These are phyloP conservation scores for Alternaria tenuissima DNA, from an alignment of 2,329 filamentous ascomycete genomes.

Conservation along the genomic window DNA sequence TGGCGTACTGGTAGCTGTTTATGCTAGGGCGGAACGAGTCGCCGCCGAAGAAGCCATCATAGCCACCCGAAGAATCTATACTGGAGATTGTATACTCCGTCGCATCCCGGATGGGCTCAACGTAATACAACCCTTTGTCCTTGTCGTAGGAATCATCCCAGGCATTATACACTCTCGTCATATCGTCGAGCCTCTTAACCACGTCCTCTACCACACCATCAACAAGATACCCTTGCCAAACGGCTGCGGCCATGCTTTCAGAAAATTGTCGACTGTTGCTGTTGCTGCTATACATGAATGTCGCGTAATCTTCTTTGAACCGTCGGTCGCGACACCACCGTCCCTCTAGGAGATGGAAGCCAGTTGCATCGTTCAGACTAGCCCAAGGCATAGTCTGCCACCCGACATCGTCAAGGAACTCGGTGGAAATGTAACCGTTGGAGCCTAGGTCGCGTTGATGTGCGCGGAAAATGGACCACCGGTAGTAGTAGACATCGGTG, in stretches of 20 bases:
- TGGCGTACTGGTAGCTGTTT: constrained; percentile 57
- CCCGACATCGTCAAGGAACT: constrained; percentile 55
- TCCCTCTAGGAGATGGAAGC: constrained; percentile 56
- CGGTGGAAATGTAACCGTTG: constrained; percentile 56
- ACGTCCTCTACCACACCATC: constrained; percentile 51
- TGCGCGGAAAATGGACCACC: constrained; percentile 55
- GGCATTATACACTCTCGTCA: constrained; percentile 50
- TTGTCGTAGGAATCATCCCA: constrained; percentile 52
- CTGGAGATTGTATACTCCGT: constrained; percentile 58
- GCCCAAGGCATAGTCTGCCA: constrained; percentile 56
- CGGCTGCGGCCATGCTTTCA: constrained; percentile 54
- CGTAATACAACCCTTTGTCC: constrained; percentile 54
- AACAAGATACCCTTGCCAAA: constrained; percentile 54
- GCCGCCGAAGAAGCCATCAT: constrained; percentile 54
- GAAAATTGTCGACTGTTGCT: constrained; percentile 56
- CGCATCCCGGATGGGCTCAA: constrained; percentile 55
- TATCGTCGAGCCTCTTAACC: constrained; percentile 44
- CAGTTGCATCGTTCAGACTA: constrained; percentile 56
- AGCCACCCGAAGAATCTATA: constrained; percentile 53
- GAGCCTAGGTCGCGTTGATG: constrained; percentile 56
- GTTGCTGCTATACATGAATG: constrained; percentile 52
- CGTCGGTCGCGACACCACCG: constrained; percentile 57
- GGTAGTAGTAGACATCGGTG: constrained; percentile 57
- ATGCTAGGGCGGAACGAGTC: constrained; percentile 55
- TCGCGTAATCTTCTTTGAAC: constrained; percentile 56